Percentiles rank a stretch among this genome's conserved stretches.
phyloP scores from a whole-genome alignment of 345 rosid species.

The Rhodamnia rubescens region DNA sequence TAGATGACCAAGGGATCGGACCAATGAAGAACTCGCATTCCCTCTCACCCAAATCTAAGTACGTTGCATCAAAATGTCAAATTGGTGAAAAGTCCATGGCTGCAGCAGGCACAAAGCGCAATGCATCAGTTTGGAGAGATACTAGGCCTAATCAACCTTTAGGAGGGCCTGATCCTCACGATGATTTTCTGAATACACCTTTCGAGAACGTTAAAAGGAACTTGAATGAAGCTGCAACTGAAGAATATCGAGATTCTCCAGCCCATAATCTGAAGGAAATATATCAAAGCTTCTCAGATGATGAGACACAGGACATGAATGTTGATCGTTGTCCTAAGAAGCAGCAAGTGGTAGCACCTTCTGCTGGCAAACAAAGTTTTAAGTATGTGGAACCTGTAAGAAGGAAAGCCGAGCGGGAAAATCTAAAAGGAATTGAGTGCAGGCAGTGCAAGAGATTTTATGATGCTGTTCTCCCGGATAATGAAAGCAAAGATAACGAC shows the following conservation, averaged over 20 bases:
- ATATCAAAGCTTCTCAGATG: conserved; percentile 31
- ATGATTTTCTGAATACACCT: conserved; percentile 86
- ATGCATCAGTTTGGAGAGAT: conserved; percentile 66
- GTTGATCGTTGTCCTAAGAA: conserved; percentile 22
- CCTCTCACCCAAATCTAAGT: conserved; percentile 14
- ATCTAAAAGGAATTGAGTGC: conserved; percentile 69
- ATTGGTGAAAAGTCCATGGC: conserved; percentile 25
- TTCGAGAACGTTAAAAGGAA: conserved; percentile 45
- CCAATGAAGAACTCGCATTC: conserved; percentile 21
- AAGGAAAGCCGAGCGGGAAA: conserved; percentile 66
- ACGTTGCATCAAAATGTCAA: conserved; percentile 11
- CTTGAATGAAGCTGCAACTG: conserved; percentile 25
- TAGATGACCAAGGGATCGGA: conserved; percentile 21
- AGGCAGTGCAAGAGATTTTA: conserved; percentile 93
- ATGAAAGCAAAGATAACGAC: conserved; percentile 17
- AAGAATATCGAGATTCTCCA: conserved; percentile 7
- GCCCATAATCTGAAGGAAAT: conserved; percentile 9
- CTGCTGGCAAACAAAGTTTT: conserved; percentile 33
- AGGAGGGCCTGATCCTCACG: conserved; percentile 66
- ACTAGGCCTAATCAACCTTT: conserved; percentile 50
- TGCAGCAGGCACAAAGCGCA: conserved; percentile 45
- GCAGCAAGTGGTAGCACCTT: conserved; percentile 23
- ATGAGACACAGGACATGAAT: conserved; percentile 68
- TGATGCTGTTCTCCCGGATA: conserved; percentile 69
- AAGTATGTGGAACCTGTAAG: conserved; percentile 75